phyloP scores from a whole-genome alignment of 2,329 filamentous ascomycete genomes.

The Alternaria conjuncta region DNA sequence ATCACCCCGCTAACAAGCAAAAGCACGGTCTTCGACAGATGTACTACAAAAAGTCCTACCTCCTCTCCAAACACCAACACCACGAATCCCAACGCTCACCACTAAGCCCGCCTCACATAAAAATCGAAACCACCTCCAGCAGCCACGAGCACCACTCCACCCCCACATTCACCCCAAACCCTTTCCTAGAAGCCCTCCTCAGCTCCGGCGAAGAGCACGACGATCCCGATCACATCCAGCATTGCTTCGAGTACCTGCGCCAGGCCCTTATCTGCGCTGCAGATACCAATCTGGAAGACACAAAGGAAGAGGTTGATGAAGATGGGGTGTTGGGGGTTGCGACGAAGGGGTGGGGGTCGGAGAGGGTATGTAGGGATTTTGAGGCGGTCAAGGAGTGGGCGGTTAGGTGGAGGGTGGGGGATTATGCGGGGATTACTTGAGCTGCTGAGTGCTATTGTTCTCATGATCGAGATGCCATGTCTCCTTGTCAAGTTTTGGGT shows the following conservation, averaged over 20 bases:
- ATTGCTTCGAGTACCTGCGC: slow-evolving; percentile 38
- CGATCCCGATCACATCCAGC: slow-evolving; percentile 1
- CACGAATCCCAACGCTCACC: background rate
- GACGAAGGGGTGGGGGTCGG: slow-evolving; percentile 23
- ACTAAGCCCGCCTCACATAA: background rate
- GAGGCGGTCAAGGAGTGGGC: slow-evolving; percentile 32
- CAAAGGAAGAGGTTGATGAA: background rate
- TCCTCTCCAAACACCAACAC: slow-evolving; percentile 5
- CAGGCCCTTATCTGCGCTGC: slow-evolving; percentile 35
- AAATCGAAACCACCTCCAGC: background rate
- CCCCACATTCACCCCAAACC: background rate
- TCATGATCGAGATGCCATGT: background rate
- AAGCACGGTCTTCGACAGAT: slow-evolving; percentile 7
- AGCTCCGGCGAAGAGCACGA: background rate
- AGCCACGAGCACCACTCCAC: background rate
- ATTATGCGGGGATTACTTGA: background rate
- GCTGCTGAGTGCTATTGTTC: fast-evolving
- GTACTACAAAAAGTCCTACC: slow-evolving; percentile 7
- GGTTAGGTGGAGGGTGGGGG: slow-evolving; percentile 18
- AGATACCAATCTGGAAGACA: slow-evolving; percentile 30
- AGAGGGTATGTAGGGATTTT: slow-evolving; percentile 35
- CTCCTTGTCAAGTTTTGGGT: background rate
- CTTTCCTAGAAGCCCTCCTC: slow-evolving; percentile 6
- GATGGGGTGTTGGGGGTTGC: background rate
- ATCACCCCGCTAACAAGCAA: background rate